Percentiles rank a stretch among this genome's conserved stretches.
phyloP scores from a whole-genome alignment of 306 rosid genomes.

The Ormosia emarginata region DNA sequence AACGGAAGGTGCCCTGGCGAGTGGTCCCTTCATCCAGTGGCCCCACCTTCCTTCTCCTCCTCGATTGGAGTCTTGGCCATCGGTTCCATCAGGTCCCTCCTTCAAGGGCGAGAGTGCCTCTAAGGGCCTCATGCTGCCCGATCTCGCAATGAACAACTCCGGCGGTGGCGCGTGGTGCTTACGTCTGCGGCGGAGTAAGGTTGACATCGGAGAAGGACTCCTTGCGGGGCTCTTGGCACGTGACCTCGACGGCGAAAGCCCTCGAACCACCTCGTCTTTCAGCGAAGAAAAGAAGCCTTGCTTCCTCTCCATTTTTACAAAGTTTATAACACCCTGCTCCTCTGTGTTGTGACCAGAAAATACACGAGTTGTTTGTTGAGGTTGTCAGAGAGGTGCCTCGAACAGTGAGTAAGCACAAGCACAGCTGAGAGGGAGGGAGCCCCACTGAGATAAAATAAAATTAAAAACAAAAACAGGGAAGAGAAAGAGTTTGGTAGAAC shows the following conservation, averaged over 20 bases:
- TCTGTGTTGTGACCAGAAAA: neutral
- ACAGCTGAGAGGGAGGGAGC: neutral
- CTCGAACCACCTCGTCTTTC: constrained; percentile 80
- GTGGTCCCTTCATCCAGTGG: constrained; percentile 87
- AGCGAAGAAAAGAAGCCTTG: constrained; percentile 86
- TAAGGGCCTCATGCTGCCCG: constrained; percentile 75
- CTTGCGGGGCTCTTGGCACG: constrained; percentile 70
- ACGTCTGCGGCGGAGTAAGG: constrained; percentile 65
- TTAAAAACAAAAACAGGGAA: neutral
- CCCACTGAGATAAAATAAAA: neutral
- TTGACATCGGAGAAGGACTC: constrained; percentile 68
- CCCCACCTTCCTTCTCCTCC: constrained; percentile 85
- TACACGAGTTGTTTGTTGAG: neutral
- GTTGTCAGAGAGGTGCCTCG: neutral
- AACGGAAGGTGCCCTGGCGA: constrained; percentile 72
- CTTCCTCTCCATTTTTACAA: constrained; percentile 67
- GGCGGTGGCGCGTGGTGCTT: constrained; percentile 60
- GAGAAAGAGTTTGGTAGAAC: neutral
- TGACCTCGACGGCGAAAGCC: constrained; percentile 79
- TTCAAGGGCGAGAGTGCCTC: constrained; percentile 94
- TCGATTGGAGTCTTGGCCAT: constrained; percentile 48
- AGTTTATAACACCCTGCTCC: too few relatives aligned
- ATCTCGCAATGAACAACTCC: constrained; percentile 68
- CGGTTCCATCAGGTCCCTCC: constrained; percentile 92
- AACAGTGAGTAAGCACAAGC: too few relatives aligned